Evolutionary conservation across 192 early-diverging fungal species (phyloP), one percentile per base, ranked within the genome.

Genomic region (Umbelopsis sp.): DNA sequence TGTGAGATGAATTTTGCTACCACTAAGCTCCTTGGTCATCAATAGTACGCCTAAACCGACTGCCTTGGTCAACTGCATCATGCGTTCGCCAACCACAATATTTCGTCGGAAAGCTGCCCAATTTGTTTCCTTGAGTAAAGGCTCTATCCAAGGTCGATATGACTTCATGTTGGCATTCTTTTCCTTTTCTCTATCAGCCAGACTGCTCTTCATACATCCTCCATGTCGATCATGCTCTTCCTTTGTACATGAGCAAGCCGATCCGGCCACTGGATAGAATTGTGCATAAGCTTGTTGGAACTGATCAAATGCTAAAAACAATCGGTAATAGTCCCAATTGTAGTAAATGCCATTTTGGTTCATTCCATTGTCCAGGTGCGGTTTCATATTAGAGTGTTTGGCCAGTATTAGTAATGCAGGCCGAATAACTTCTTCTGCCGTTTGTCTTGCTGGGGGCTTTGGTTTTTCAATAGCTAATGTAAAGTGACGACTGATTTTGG

Each of bases 21-120:
- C 81, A 14, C 71, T 74, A 3, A 83, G 56, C 53, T 83, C 81
- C 47, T 83, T 83, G 4, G 81, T 83, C 81, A 83, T 80, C 45
- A 80, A 38, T 14, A 83, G 62, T 21, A 83, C 79, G 12, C 81
- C 81, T 67, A 77, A 62, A n/a, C 81, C 81, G 12, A 80, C 73
- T 2, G 74, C 53, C 7, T 75, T 71, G 44, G 73, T 68, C 25
- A 79, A 45, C 49, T 79, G 77, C 50, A 74, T 62, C 65, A 79
- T 79, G 0, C 77, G 77, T 16, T 79, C 77, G 5, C 77, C 77
- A 2, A 79, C 77, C n/a, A 79, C 68, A 26, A 79, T 68, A n/a
- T 79, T 79, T 9, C 77, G 77, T 62, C 77, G 77, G 41, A 79
- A 79, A 1, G 77, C 77, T 2, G 77, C 73, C 77, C 77, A 79